These are phyloP conservation scores for Ulmus americana DNA, from an alignment of 331 rosid genomes.

Conservation along the genomic window DNA sequence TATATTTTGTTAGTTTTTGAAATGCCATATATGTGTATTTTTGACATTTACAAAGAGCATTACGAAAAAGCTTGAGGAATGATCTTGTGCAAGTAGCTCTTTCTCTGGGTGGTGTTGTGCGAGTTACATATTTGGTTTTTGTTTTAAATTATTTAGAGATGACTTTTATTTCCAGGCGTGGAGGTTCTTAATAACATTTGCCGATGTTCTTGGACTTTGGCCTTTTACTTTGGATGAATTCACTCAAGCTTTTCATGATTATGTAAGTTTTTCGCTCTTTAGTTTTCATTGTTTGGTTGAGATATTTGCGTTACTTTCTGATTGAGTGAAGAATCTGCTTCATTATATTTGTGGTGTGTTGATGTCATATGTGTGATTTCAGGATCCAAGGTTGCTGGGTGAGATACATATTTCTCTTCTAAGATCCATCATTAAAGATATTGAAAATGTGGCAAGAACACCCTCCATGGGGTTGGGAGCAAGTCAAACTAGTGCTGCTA, in stretches of 20 bases:
- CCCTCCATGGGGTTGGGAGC: slow-evolving; percentile 46
- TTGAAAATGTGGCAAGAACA: slow-evolving; percentile 64
- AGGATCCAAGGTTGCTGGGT: slow-evolving; percentile 70
- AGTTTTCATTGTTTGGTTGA: slow-evolving; percentile 3
- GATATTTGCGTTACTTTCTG: neutral
- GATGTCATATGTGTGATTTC: slow-evolving; percentile 21
- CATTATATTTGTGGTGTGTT: slow-evolving; percentile 17
- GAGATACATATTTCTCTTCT: slow-evolving; percentile 73
- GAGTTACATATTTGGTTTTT: neutral
- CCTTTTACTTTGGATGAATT: slow-evolving; percentile 77
- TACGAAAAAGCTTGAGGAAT: too few species aligned
- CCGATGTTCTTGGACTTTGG: slow-evolving; percentile 71
- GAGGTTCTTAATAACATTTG: slow-evolving; percentile 72
- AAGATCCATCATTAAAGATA: slow-evolving; percentile 56
- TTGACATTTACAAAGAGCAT: neutral
- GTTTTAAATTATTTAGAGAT: neutral
- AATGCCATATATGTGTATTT: neutral
- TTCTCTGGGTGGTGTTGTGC: neutral
- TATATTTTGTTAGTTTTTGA: neutral
- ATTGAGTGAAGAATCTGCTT: slow-evolving; percentile 5
- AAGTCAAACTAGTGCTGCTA: slow-evolving; percentile 43
- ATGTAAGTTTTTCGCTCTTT: slow-evolving; percentile 34
- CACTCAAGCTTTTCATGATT: slow-evolving; percentile 76
- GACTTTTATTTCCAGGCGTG: slow-evolving; percentile 43
- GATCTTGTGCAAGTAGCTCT: too few species aligned